Conservation (phyloP, 2,329 filamentous ascomycete genomes). For the Clonostachys byssicola region DNA sequence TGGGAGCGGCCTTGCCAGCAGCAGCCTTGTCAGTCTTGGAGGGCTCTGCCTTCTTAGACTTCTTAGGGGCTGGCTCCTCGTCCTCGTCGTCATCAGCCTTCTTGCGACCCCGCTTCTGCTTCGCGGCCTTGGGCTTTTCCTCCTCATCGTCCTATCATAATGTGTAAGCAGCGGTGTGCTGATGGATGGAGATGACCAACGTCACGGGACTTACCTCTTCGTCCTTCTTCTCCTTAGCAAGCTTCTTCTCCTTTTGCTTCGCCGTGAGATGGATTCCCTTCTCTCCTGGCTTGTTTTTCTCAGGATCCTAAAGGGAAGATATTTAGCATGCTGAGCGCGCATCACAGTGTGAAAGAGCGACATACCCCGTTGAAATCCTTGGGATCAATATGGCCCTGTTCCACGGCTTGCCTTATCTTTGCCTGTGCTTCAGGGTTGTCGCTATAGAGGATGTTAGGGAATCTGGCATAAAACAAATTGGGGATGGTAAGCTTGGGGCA, state of each 20-base stretch:
- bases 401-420: slow-evolving; percentile 69
- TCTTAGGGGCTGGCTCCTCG: not conserved
- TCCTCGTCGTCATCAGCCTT: not conserved
- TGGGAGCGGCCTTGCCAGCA: not conserved
- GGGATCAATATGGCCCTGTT: slow-evolving; percentile 75
- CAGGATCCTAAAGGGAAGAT: slow-evolving; percentile 54
- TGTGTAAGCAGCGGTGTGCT: slow-evolving; percentile 17
- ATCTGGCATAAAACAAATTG: not conserved
- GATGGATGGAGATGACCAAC: slow-evolving; percentile 5
- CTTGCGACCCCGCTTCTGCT: slow-evolving; percentile 5
- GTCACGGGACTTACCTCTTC: slow-evolving; percentile 9
- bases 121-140: slow-evolving; percentile 26
- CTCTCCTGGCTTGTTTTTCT: slow-evolving; percentile 66
- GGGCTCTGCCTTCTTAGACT: too few species aligned
- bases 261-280: slow-evolving; percentile 54
- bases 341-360: slow-evolving; percentile 8
- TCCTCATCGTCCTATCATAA: slow-evolving; percentile 23
- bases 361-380: slow-evolving; percentile 88
- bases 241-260: slow-evolving; percentile 27
- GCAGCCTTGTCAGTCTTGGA: too few species aligned
- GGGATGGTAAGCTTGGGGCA: not conserved
- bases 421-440: slow-evolving; percentile 58
- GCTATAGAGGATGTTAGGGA: slow-evolving; percentile 12
- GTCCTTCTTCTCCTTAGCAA: slow-evolving; percentile 18
- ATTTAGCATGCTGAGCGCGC: not conserved